These are phyloP conservation scores for Metschnikowia cerradonensis DNA, from an alignment of 805 yeast species.

Conservation along the genomic window DNA sequence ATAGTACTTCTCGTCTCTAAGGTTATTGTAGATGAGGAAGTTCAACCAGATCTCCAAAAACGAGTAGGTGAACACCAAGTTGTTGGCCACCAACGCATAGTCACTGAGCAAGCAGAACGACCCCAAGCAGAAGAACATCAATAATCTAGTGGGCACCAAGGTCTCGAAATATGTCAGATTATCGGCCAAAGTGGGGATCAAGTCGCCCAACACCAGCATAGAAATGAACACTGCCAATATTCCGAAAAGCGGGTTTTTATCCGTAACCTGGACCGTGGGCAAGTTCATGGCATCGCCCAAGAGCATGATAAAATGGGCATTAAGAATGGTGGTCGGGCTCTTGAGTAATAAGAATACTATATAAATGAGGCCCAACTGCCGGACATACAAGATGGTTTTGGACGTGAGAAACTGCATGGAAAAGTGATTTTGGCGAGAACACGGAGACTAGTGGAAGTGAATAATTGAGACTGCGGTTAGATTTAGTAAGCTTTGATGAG, in stretches of 20 bases:
- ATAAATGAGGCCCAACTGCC: slow-evolving; percentile 43
- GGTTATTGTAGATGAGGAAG: slow-evolving; percentile 54
- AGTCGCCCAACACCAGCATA: slow-evolving; percentile 46
- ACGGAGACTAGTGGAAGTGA: too few species aligned
- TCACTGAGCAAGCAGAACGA: slow-evolving; percentile 46
- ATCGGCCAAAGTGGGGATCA: slow-evolving; percentile 46
- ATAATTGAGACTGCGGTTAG: too few species aligned
- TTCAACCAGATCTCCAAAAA: slow-evolving; percentile 70
- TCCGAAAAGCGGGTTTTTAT: slow-evolving; percentile 47
- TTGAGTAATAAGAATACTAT: slow-evolving; percentile 45
- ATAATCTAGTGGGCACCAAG: slow-evolving; percentile 54
- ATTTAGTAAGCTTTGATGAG: too few species aligned
- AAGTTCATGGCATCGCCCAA: slow-evolving; percentile 59
- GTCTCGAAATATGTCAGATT: slow-evolving; percentile 53
- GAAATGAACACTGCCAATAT: slow-evolving; percentile 44
- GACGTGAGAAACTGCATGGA: slow-evolving; percentile 52
- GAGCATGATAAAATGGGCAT: slow-evolving; percentile 45
- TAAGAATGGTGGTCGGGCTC: slow-evolving; percentile 43
- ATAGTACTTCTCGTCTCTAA: slow-evolving; percentile 60
- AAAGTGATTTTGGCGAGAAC: background rate
- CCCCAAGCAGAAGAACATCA: slow-evolving; percentile 47
- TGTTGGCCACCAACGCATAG: slow-evolving; percentile 52
- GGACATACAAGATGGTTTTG: slow-evolving; percentile 42
- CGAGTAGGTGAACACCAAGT: slow-evolving; percentile 53
- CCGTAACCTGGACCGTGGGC: slow-evolving; percentile 27